These are phyloP conservation scores for Globisporangium emineosum DNA, from an alignment of 352 stramenopile genomes.

Conservation along the genomic window DNA sequence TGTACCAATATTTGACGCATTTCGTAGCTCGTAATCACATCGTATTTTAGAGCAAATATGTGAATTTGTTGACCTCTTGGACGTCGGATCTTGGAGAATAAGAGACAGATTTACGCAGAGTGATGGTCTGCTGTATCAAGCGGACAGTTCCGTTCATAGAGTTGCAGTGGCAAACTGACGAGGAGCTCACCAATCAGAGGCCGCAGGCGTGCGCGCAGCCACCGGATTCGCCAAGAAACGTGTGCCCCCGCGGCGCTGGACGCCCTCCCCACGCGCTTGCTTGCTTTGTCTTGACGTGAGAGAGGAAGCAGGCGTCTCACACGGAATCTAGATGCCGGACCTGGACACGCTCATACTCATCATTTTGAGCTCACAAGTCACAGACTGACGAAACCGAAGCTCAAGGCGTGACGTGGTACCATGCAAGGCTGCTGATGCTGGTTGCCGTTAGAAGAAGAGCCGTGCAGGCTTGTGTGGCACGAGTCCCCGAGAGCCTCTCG, in stretches of 20 bases:
- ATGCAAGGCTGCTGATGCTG: neutral
- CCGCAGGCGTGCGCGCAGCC: neutral
- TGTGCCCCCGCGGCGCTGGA: neutral
- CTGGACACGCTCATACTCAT: neutral
- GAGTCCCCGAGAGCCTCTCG: neutral
- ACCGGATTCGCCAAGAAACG: conserved; percentile 1
- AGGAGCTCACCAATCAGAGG: neutral
- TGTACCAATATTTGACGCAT: neutral
- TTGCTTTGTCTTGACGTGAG: neutral
- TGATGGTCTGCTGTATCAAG: conserved; percentile 6
- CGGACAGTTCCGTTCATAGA: neutral
- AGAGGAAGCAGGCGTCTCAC: neutral
- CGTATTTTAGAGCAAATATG: neutral
- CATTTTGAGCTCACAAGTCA: neutral
- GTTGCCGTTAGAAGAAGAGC: neutral
- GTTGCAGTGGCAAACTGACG: neutral
- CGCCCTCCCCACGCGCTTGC: neutral
- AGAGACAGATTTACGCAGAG: neutral
- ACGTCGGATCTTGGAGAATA: conserved; percentile 1
- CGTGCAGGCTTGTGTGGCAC: neutral
- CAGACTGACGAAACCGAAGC: neutral
- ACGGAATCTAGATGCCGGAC: too few relatives aligned
- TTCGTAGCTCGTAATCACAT: neutral
- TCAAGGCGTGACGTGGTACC: neutral
- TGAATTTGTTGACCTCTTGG: neutral